Conservation (phyloP, 2,329 filamentous ascomycete genomes). For the Elsinoe necatrix region DNA sequence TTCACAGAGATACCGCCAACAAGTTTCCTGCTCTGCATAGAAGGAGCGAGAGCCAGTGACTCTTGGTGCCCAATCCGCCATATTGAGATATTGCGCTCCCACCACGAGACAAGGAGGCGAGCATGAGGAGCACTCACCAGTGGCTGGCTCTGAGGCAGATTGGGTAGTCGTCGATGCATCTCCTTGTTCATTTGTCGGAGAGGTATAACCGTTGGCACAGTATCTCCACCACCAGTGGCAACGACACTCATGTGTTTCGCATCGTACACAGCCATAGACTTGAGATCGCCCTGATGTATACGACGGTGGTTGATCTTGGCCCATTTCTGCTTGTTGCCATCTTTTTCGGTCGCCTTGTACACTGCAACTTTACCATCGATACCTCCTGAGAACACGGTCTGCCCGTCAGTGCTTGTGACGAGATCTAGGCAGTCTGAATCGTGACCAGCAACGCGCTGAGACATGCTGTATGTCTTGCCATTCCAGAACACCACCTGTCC, state of each 20-base stretch:
- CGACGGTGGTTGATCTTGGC: conserved; percentile 74
- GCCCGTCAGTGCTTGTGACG: conserved; percentile 71
- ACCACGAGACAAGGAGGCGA: conserved; percentile 80
- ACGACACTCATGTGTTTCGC: conserved; percentile 73
- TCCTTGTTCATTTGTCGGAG: conserved; percentile 69
- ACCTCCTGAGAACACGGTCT: conserved; percentile 76
- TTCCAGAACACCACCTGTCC: conserved; percentile 93
- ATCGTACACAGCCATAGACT: conserved; percentile 86
- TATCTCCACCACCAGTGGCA: conserved; percentile 86
- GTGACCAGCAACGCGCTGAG: conserved; percentile 78
- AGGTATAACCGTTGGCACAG: conserved; percentile 72
- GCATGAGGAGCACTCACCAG: conserved; percentile 63
- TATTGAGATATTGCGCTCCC: conserved; percentile 77
- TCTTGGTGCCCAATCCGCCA: conserved; percentile 54
- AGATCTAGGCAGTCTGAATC: conserved; percentile 85
- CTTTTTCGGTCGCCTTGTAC: conserved; percentile 57
- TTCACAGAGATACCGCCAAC: conserved; percentile 34
- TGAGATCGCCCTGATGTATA: conserved; percentile 91
- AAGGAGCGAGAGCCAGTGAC: conserved; percentile 18
- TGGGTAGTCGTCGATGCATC: conserved; percentile 72
- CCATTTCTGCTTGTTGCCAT: conserved; percentile 55
- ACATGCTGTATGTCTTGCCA: conserved; percentile 80
- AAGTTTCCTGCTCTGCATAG: conserved; percentile 37
- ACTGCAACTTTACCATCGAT: conserved; percentile 83
- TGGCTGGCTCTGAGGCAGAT: conserved; percentile 69